Conservation (phyloP, 1,139 yeast species). For the Lodderomyces oxycetoniae region DNA sequence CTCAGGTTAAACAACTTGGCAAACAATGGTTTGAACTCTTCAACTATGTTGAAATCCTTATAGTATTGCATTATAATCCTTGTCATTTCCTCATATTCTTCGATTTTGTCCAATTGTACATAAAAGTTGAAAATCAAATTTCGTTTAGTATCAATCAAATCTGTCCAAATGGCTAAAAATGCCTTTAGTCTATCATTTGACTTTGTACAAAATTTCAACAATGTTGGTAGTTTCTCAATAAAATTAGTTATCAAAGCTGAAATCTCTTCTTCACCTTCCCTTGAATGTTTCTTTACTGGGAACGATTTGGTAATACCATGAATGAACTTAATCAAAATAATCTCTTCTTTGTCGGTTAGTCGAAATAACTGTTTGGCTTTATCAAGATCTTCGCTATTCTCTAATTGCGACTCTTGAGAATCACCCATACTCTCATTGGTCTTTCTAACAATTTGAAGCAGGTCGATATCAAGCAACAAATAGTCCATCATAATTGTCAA, state of each 20-base stretch:
- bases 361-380: conserved; percentile 23
- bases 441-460: conserved; percentile 16
- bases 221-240: conserved; percentile 20
- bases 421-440: conserved; percentile 13
- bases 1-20: conserved; percentile 10
- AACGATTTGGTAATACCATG: conserved; percentile 20
- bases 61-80: conserved; percentile 24
- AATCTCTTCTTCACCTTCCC: conserved; percentile 15
- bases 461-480: conserved; percentile 38
- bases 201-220: conserved; percentile 22
- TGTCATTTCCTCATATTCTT: conserved; percentile 25
- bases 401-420: conserved; percentile 9
- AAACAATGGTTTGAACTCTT: conserved; percentile 18
- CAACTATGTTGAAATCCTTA: conserved; percentile 16
- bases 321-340: conserved; percentile 23
- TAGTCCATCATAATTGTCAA: conserved; percentile 39
- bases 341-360: conserved; percentile 18
- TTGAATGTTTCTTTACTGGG: conserved; percentile 15
- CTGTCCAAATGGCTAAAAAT: conserved; percentile 31
- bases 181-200: conserved; percentile 16
- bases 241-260: conserved; percentile 20
- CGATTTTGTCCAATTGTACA: conserved; percentile 22
- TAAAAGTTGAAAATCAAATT: conserved; percentile 18
- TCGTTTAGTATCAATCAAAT: conserved; percentile 18
- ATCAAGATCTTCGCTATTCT: conserved; percentile 15